Evolutionary conservation across 2,329 filamentous ascomycete genomes (phyloP).

Genomic region (Aspergillus tamarii): DNA sequence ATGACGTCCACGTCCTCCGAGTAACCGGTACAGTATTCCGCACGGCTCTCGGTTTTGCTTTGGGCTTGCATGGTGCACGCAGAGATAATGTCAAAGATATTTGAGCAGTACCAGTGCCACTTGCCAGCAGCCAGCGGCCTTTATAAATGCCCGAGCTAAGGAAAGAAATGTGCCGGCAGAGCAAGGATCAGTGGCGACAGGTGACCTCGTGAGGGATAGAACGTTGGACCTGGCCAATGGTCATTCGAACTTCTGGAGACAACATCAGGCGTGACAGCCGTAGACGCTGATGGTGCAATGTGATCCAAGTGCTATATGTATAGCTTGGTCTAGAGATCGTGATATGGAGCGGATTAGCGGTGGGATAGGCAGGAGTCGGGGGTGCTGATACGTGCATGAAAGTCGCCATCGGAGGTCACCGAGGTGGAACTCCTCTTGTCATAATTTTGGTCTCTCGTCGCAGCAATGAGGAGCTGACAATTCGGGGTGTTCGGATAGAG

Average conservation of each 20-base stretch:
- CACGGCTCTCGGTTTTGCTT: constrained; percentile 3
- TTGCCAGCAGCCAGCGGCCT: neutral
- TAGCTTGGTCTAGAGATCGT: neutral
- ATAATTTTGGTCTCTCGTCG: neutral
- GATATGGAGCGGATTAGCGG: constrained; percentile 1
- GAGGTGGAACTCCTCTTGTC: constrained; percentile 14
- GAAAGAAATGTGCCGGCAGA: neutral
- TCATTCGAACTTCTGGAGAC: neutral
- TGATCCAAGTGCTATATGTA: neutral
- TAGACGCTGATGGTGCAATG: neutral
- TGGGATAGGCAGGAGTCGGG: neutral
- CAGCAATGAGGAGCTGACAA: neutral
- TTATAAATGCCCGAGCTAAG: neutral
- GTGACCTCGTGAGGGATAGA: neutral
- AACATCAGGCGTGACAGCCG: neutral
- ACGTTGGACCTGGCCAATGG: neutral
- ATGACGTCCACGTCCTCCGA: constrained; percentile 52
- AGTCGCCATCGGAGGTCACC: constrained; percentile 27
- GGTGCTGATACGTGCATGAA: neutral
- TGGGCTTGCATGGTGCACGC: constrained; percentile 4
- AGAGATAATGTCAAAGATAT: neutral
- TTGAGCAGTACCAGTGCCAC: neutral
- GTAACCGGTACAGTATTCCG: constrained; percentile 37
- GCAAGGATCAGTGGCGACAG: constrained; percentile 1
- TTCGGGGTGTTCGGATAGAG: neutral